Evolutionary conservation across 2,329 filamentous ascomycete genomes (phyloP), one percentile per base, ranked within the genome.

Genomic region (Aaosphaeria arxii): DNA sequence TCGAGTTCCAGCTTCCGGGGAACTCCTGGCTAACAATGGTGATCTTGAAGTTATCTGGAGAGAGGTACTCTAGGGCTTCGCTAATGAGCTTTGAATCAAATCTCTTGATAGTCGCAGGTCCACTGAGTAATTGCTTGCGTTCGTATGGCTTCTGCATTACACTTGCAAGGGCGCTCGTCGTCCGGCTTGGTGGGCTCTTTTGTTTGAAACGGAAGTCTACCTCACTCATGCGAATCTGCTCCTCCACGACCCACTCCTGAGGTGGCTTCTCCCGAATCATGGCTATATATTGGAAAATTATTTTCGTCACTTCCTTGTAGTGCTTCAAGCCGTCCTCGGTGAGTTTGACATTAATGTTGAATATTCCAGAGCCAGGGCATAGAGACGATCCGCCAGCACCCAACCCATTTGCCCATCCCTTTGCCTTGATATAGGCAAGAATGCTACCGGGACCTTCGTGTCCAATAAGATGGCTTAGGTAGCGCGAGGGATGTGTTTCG

Each of bases 191-290:
- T 1, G 89, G 89, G 2, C 85, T 89, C 76, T 97, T 97, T 67
- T 97, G 89, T 71, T 86, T 89, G 73, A 95, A 99, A 56, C 88
- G 89, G 78, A 99, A 99, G 58, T 95, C 88, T 9, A 97, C 89
- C 57, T 97, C 91, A 40, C 88, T 86, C 74, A 97, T 85, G 33
- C 86, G 85, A 70, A 91, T 92, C 70, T 94, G 88, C 71, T 99
- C 94, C 31, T 95, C 83, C 50, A 94, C 91, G 49, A 97, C 91
- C 94, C 94, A 97, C 67, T 95, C 79, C 57, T 95, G 87, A 0
- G 92, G 91, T 5, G 87, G 82, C 2, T 80, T 79, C 60, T 95
- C 88, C 53, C 84, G 85, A 47, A 99, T 81, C 68, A 99, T 82
- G 7, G 90, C 85, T 53, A 97, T 85, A 62, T 99, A 99, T 67